A percentile compares a stretch with the other conserved stretches of the same genome.
Evolutionary conservation across 495 filamentous ascomycete species (phyloP).

Genomic region (Talaromyces wortmannii): DNA sequence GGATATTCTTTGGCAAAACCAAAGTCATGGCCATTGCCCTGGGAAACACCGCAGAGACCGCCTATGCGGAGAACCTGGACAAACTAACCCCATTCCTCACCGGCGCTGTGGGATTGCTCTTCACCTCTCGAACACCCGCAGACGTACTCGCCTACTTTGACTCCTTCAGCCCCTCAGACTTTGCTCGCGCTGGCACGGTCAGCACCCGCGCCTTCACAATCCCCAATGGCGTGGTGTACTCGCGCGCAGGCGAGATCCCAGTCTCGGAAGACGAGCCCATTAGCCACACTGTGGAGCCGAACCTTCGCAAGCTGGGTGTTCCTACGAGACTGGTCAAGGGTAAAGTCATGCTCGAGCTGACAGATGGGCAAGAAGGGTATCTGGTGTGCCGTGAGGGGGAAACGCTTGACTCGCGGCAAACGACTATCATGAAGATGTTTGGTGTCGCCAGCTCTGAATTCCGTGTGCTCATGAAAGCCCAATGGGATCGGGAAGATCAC

Average conservation of each 20-base stretch:
- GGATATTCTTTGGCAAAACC: conserved; percentile 96
- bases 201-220: conserved; percentile 69
- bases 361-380: conserved; percentile 61
- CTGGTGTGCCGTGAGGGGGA: conserved; percentile 77
- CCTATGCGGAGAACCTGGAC: conserved; percentile 67
- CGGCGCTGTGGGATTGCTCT: conserved; percentile 84
- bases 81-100: conserved; percentile 61
- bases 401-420: conserved; percentile 79
- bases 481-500: conserved; percentile 34
- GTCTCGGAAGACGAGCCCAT: conserved; percentile 76
- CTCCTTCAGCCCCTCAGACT: conserved; percentile 64
- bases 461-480: conserved; percentile 65
- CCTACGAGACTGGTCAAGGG: conserved; percentile 85
- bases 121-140: conserved; percentile 64
- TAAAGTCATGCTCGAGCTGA: conserved; percentile 71
- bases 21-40: conserved; percentile 96
- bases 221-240: conserved; percentile 70
- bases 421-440: conserved; percentile 89
- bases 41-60: conserved; percentile 63
- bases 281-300: conserved; percentile 80
- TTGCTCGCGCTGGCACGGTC: conserved; percentile 76
- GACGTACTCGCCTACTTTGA: conserved; percentile 63
- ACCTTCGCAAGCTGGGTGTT: conserved; percentile 77
- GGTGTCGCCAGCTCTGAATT: conserved; percentile 86
- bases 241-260: conserved; percentile 69